These are phyloP conservation scores for Crithidia mellificae DNA, from an alignment of 208 protist genomes.

Conservation along the genomic window DNA sequence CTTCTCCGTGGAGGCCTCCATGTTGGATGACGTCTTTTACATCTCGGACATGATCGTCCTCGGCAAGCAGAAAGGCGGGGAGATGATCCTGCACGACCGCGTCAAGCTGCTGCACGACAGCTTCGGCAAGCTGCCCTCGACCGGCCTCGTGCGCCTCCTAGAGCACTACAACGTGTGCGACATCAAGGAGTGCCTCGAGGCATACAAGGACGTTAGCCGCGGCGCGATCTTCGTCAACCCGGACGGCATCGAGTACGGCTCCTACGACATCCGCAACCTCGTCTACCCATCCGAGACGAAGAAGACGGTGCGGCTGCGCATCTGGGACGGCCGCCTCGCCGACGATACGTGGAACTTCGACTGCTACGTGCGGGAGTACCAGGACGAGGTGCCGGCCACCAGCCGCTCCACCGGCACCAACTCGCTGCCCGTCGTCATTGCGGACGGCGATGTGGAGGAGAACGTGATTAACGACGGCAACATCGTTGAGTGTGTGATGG, in stretches of 20 bases:
- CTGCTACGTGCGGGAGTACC: conserved; percentile 49
- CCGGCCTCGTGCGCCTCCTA: conserved; percentile 51
- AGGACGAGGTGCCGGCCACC: conserved; percentile 47
- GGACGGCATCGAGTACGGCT: conserved; percentile 61
- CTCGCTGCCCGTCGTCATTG: conserved; percentile 52
- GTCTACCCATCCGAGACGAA: conserved; percentile 57
- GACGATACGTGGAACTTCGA: conserved; percentile 75
- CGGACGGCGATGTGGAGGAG: conserved; percentile 51
- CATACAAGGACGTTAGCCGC: conserved; percentile 45
- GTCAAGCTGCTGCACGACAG: conserved; percentile 56
- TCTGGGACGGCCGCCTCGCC: conserved; percentile 52
- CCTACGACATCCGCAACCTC: conserved; percentile 81
- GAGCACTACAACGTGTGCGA: conserved; percentile 66
- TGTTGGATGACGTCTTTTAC: conserved; percentile 68
- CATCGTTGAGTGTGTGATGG: conserved; percentile 78
- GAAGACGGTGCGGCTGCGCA: conserved; percentile 73
- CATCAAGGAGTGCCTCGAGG: conserved; percentile 57
- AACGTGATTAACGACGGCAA: conserved; percentile 86
- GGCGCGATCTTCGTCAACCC: conserved; percentile 85
- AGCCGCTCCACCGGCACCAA: conserved; percentile 32
- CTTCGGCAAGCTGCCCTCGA: conserved; percentile 49
- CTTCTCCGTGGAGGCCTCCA: conserved; percentile 80
- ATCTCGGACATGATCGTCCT: conserved; percentile 81
- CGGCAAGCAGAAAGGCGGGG: conserved; percentile 43
- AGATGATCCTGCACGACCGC: conserved; percentile 66